These are phyloP conservation scores for Pseudevernia furfuracea DNA, from an alignment of 495 filamentous ascomycete genomes.

Conservation along the genomic window DNA sequence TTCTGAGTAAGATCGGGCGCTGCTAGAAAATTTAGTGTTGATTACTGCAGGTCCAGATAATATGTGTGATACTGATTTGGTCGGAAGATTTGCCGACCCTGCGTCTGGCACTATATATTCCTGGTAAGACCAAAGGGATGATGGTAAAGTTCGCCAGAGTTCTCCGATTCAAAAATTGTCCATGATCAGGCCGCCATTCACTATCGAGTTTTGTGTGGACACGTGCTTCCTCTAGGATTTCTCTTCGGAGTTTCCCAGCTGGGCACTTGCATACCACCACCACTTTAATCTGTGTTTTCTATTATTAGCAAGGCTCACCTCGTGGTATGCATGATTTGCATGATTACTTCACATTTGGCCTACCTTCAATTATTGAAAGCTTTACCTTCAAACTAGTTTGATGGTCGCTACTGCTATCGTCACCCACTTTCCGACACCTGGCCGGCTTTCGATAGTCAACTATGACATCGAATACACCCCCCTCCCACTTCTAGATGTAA, in stretches of 20 bases:
- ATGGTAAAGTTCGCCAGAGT: background rate
- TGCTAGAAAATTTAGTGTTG: background rate
- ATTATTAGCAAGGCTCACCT: too few species aligned
- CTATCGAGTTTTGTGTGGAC: background rate
- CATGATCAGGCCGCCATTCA: background rate
- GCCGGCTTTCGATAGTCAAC: background rate
- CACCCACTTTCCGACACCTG: too few species aligned
- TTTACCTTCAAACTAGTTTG: too few species aligned
- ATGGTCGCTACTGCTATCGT: too few species aligned
- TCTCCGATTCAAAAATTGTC: background rate
- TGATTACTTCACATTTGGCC: too few species aligned
- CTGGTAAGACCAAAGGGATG: background rate
- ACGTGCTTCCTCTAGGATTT: too few species aligned
- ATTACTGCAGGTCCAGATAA: background rate
- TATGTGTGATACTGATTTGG: background rate
- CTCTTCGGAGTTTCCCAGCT: too few species aligned
- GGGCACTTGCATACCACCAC: too few species aligned
- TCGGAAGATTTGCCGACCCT: background rate
- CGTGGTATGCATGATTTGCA: too few species aligned
- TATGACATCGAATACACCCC: background rate
- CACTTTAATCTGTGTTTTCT: too few species aligned
- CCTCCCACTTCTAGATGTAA: background rate
- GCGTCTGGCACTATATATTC: background rate
- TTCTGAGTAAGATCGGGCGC: background rate
- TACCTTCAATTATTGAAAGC: too few species aligned